These are phyloP conservation scores for Volutella citrinella DNA, from an alignment of 2,329 filamentous ascomycete genomes.

Conservation along the genomic window DNA sequence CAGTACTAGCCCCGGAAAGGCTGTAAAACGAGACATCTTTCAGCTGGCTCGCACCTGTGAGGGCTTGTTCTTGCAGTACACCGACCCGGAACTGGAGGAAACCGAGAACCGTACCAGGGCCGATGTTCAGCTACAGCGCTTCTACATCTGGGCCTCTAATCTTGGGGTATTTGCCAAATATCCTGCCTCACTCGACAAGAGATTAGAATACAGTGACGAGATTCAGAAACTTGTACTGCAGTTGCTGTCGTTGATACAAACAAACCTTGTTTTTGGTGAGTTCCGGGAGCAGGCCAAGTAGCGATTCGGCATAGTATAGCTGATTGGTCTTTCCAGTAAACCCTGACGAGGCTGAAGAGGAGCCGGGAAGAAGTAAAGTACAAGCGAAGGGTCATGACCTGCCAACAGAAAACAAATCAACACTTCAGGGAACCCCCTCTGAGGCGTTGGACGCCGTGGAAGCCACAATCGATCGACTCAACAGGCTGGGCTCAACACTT, in stretches of 20 bases:
- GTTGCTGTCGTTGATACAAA: neutral
- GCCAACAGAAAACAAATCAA: neutral
- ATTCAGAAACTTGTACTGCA: neutral
- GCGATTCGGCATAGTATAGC: neutral
- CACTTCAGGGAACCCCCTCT: neutral
- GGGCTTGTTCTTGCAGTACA: neutral
- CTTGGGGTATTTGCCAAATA: no score
- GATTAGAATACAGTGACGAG: neutral
- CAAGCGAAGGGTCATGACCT: neutral
- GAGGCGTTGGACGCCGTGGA: neutral
- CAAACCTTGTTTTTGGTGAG: constrained; percentile 3
- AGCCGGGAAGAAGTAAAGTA: neutral
- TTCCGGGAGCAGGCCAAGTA: neutral
- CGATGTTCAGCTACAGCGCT: neutral
- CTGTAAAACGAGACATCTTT: neutral
- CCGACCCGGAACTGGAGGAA: neutral
- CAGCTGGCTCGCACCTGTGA: neutral
- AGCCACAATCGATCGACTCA: neutral
- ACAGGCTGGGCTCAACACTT: neutral
- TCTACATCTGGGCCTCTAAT: neutral
- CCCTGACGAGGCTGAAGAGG: neutral
- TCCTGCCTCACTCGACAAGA: neutral
- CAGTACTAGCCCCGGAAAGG: neutral
- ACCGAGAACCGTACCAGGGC: neutral
- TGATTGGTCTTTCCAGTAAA: no score